A percentile compares a stretch with the other conserved stretches of the same genome.
Conservation (phyloP, 495 filamentous ascomycete species). For the Penicillium steckii region DNA sequence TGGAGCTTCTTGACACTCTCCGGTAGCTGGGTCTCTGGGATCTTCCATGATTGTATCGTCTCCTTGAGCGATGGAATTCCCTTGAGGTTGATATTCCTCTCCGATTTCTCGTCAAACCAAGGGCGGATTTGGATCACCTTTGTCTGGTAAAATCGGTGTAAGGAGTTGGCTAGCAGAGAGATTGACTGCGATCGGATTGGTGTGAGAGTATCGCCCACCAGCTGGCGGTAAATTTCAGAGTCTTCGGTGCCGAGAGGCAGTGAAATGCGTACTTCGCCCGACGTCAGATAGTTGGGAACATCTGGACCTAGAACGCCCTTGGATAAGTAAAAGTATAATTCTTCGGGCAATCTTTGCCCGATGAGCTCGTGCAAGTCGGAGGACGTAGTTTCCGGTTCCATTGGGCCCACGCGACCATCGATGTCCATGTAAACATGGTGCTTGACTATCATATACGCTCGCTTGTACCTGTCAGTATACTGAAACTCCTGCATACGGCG, state of each 20-base stretch:
- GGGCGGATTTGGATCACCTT: slow-evolving; percentile 72
- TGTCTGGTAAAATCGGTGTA: slow-evolving; percentile 77
- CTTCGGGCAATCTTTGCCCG: slow-evolving; percentile 82
- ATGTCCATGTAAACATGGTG: slow-evolving; percentile 80
- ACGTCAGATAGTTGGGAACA: slow-evolving; percentile 75
- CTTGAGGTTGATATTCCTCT: slow-evolving; percentile 64
- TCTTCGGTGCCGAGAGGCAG: slow-evolving; percentile 81
- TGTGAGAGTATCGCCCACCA: slow-evolving; percentile 69
- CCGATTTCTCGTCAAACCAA: slow-evolving; percentile 79
- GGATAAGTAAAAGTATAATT: slow-evolving; percentile 89
- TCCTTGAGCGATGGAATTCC: slow-evolving; percentile 58
- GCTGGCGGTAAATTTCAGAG: slow-evolving; percentile 73
- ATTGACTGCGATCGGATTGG: slow-evolving; percentile 73
- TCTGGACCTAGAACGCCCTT: slow-evolving; percentile 76
- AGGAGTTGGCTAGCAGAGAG: slow-evolving; percentile 68
- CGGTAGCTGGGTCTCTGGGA: slow-evolving; percentile 52
- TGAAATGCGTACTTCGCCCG: slow-evolving; percentile 68
- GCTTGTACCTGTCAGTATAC: slow-evolving; percentile 82
- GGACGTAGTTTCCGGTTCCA: slow-evolving; percentile 67
- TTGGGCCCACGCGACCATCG: slow-evolving; percentile 69
- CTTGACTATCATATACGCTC: slow-evolving; percentile 77
- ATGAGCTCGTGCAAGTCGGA: slow-evolving; percentile 85
- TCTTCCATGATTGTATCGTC: slow-evolving; percentile 70
- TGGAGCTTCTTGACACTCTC: slow-evolving; percentile 41
- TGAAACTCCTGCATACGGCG: slow-evolving; percentile 63